Percentiles rank a stretch among this genome's conserved stretches.
These are phyloP conservation scores for Talaromyces sp. DNA, from an alignment of 2,329 filamentous ascomycete genomes.

Conservation along the genomic window DNA sequence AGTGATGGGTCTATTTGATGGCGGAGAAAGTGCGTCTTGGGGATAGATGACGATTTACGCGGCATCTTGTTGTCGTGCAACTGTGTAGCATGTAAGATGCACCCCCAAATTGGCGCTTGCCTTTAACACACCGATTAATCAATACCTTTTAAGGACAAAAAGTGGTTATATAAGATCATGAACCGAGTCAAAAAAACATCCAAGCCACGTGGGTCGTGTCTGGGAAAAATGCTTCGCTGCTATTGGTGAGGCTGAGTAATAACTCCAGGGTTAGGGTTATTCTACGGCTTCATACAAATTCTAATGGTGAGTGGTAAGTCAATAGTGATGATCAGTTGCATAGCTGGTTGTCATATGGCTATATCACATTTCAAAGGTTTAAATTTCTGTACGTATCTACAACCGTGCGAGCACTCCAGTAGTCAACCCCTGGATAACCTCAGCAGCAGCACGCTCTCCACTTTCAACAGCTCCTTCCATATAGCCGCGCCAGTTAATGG, in stretches of 20 bases:
- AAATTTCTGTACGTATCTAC: not conserved
- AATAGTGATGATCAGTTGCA: too few relatives aligned
- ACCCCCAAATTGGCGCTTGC: too few relatives aligned
- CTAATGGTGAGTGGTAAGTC: too few relatives aligned
- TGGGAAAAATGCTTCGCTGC: not conserved
- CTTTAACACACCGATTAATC: not conserved
- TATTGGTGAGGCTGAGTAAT: not conserved
- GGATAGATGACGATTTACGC: not conserved
- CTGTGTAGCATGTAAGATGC: too few relatives aligned
- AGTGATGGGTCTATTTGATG: not conserved
- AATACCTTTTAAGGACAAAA: not conserved
- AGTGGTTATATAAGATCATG: not conserved
- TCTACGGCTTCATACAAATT: too few relatives aligned
- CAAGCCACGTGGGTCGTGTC: not conserved
- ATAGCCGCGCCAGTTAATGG: slow-evolving; percentile 52
- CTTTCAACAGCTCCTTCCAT: slow-evolving; percentile 54
- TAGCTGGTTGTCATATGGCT: too few relatives aligned
- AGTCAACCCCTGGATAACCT: slow-evolving; percentile 33
- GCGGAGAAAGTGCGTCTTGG: slow-evolving; percentile 1
- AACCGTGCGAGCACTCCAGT: not conserved
- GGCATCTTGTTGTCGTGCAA: slow-evolving; percentile 1
- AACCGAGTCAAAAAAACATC: not conserved
- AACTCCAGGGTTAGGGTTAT: not conserved
- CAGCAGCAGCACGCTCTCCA: slow-evolving; percentile 46
- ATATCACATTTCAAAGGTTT: not conserved